Percentiles rank a stretch among this genome's conserved stretches.
phyloP scores from a whole-genome alignment of 768 basidiomycete genomes.

The Boletus tomentosulus region DNA sequence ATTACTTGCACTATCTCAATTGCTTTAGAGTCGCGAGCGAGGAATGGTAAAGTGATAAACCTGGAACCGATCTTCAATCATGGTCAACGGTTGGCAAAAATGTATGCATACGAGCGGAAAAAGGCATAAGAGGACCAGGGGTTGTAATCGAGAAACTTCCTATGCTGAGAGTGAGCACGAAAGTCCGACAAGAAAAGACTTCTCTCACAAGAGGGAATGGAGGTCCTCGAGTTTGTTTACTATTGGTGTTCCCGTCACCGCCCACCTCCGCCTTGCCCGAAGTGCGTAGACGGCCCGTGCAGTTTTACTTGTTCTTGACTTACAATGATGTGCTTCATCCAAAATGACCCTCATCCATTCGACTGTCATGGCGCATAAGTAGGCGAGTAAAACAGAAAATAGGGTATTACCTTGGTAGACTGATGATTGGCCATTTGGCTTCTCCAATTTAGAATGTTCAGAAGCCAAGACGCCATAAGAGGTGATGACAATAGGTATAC shows the following conservation, averaged over 20 bases:
- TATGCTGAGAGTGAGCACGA: constrained; percentile 26
- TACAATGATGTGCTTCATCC: constrained; percentile 95
- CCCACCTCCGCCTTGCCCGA: constrained; percentile 78
- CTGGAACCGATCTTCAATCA: constrained; percentile 34
- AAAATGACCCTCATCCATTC: constrained; percentile 80
- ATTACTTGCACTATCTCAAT: constrained; percentile 95
- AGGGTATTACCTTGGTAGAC: constrained; percentile 63
- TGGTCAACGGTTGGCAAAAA: neutral
- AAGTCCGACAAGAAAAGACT: constrained; percentile 37
- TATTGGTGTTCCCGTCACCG: constrained; percentile 92
- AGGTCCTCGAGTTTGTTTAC: constrained; percentile 92
- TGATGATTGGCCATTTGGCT: constrained; percentile 46
- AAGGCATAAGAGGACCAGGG: constrained; percentile 84
- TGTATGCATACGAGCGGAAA: constrained; percentile 71
- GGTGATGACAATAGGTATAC: constrained; percentile 79
- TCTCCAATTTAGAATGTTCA: constrained; percentile 73
- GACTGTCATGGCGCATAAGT: constrained; percentile 39
- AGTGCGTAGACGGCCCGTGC: constrained; percentile 88
- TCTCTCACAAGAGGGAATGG: constrained; percentile 76
- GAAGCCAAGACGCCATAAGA: constrained; percentile 91
- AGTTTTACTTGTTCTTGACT: constrained; percentile 82
- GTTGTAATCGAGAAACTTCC: constrained; percentile 72
- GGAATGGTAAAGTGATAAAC: constrained; percentile 89
- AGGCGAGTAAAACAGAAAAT: neutral
- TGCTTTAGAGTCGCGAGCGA: constrained; percentile 86